These are phyloP conservation scores for Candida alai DNA, from an alignment of 805 yeast genomes.

Conservation along the genomic window DNA sequence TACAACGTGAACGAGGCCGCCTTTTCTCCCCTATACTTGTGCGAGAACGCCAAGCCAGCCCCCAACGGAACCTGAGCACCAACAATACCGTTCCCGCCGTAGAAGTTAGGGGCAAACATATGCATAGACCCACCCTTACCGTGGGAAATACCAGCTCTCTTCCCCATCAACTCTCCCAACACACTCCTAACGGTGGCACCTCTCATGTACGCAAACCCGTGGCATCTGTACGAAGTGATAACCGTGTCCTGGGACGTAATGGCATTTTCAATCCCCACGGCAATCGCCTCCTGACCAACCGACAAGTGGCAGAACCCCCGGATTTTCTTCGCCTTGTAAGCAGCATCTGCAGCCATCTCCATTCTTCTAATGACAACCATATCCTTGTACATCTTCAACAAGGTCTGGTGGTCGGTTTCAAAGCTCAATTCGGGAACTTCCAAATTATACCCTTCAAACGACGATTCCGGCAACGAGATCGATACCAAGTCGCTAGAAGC, in stretches of 20 bases:
- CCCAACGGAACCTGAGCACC: slow-evolving; percentile 99
- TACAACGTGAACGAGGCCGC: slow-evolving; percentile 84
- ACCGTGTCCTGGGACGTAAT: slow-evolving; percentile 80
- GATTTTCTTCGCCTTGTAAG: slow-evolving; percentile 96
- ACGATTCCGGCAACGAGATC: slow-evolving; percentile 69
- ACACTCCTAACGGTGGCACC: slow-evolving; percentile 90
- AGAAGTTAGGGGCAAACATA: slow-evolving; percentile 92
- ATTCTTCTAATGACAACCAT: slow-evolving; percentile 92
- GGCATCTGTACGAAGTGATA: slow-evolving; percentile 98
- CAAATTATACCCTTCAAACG: slow-evolving; percentile 83
- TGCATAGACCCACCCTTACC: slow-evolving; percentile 99
- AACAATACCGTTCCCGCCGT: slow-evolving; percentile 99
- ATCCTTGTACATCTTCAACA: slow-evolving; percentile 93
- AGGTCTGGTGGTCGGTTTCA: slow-evolving; percentile 73
- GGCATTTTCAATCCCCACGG: slow-evolving; percentile 97
- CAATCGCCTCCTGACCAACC: slow-evolving; percentile 98
- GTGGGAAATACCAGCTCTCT: slow-evolving; percentile 87
- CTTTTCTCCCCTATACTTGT: slow-evolving; percentile 79
- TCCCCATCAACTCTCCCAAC: slow-evolving; percentile 95
- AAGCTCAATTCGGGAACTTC: slow-evolving; percentile 64
- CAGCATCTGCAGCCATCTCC: slow-evolving; percentile 99
- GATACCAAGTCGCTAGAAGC: slow-evolving; percentile 33
- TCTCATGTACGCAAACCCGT: slow-evolving; percentile 96
- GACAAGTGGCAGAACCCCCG: slow-evolving; percentile 99
- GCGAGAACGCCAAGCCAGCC: slow-evolving; percentile 97